Evolutionary conservation across 2,329 filamentous ascomycete species (phyloP).

Genomic region (Talaromyces verruculosus): DNA sequence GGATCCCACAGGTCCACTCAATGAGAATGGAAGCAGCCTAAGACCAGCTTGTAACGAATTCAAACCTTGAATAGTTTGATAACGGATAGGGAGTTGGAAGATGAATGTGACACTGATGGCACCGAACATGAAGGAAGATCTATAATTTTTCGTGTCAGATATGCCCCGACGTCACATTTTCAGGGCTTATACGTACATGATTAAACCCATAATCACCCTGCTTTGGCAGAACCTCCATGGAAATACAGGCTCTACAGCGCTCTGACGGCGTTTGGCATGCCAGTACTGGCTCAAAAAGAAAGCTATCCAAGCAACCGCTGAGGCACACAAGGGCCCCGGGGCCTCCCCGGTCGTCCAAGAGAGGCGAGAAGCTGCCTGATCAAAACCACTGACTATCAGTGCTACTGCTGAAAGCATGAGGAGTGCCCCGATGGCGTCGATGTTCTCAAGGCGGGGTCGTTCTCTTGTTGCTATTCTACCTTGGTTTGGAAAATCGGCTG

Average conservation of each 20-base stretch:
- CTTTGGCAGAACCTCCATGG: slow-evolving; percentile 22
- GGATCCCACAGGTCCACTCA: neutral
- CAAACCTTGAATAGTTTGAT: neutral
- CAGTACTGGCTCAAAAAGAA: slow-evolving; percentile 8
- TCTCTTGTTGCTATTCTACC: neutral
- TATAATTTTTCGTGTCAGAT: neutral
- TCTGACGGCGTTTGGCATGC: neutral
- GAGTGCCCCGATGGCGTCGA: neutral
- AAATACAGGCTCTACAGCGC: slow-evolving; percentile 21
- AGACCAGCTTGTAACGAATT: neutral
- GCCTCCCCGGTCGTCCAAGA: neutral
- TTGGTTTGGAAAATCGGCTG: neutral
- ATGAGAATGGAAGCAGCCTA: slow-evolving; percentile 5
- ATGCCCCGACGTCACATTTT: neutral
- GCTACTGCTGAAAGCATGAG: neutral
- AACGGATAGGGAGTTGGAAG: slow-evolving; percentile 1
- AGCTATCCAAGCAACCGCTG: neutral
- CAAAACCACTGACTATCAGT: neutral
- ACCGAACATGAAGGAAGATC: slow-evolving; percentile 8
- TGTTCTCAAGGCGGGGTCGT: neutral
- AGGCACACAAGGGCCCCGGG: neutral
- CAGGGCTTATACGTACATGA: slow-evolving; percentile 17
- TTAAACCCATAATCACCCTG: slow-evolving; percentile 21
- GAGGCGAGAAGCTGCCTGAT: neutral
- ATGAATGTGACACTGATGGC: slow-evolving; percentile 6